Evolutionary conservation across 2,329 filamentous ascomycete species (phyloP), one percentile per base, ranked within the genome.

Genomic region (Diaporthe sp.): DNA sequence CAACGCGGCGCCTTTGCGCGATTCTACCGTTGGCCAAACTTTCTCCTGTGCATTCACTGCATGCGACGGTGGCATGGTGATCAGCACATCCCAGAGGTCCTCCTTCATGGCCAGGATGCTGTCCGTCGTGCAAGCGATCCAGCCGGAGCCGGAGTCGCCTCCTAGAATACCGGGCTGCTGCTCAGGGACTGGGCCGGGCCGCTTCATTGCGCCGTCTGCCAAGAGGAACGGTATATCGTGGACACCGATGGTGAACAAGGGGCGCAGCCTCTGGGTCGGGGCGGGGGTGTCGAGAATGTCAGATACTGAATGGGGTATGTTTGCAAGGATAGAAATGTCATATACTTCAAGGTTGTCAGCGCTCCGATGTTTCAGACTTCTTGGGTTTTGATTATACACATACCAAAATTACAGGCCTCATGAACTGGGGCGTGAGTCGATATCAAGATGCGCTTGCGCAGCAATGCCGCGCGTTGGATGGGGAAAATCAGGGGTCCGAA

Each of bases 61-160:
- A 78, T 92, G 86, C 8, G 89, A 82, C 1, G 91, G 88, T 0
- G 95, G 95, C 80, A 98, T 89, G 71, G 94, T 95, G 75, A 98
- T 92, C 52, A 98, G 89, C 79, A 98, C 89, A 81, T 99, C 97
- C 87, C 95, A 98, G 3, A 99, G 89, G 2, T 93, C 90, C 68
- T 92, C 90, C 85, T 98, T 98, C 83, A 95, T 93, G 61, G 91
- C 92, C 19, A 99, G 89, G 74, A 99, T 97, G 80, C 94, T 96
- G 84, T 99, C 97, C 2, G 96, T 98, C 4, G 96, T 98, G 83
- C 96, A 98, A 17, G 96, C 97, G 75, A 98, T 92, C 95, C 96
- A 99, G 52, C 95, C 94, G 19, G 89, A 85, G 42, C 88, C 88
- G 33, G 84, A 81, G 55, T 90, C 87, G 33, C 87, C 88, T 47